Percentiles rank a stretch among this genome's conserved stretches.
These are phyloP conservation scores for Venturia nashicola DNA, from an alignment of 2,329 filamentous ascomycete species.

Conservation along the genomic window DNA sequence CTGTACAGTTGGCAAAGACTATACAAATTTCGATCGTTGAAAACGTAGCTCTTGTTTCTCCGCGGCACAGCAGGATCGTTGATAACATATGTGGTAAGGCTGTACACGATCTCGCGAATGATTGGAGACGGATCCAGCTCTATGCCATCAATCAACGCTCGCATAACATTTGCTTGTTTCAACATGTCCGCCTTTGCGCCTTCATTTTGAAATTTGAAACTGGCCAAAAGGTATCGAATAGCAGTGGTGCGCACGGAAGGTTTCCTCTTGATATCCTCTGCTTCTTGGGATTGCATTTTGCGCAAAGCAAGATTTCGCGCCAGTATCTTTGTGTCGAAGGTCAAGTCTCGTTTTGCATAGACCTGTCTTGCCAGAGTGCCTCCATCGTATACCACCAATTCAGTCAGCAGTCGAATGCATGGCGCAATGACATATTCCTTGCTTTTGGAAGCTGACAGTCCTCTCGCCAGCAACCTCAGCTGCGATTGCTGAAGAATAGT, in stretches of 20 bases:
- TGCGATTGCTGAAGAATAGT: slow-evolving; percentile 72
- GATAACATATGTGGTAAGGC: slow-evolving; percentile 50
- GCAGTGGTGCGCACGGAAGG: slow-evolving; percentile 77
- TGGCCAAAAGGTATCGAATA: slow-evolving; percentile 65
- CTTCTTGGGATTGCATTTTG: slow-evolving; percentile 32
- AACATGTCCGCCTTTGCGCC: slow-evolving; percentile 74
- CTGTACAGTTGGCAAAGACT: slow-evolving; percentile 8
- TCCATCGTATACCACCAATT: slow-evolving; percentile 76
- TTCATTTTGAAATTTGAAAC: slow-evolving; percentile 64
- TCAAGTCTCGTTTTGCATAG: slow-evolving; percentile 65
- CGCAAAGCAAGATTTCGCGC: slow-evolving; percentile 70
- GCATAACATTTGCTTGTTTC: slow-evolving; percentile 57
- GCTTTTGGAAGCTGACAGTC: slow-evolving; percentile 64
- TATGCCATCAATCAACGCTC: slow-evolving; percentile 62
- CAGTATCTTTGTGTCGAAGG: slow-evolving; percentile 57
- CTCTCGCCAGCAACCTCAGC: slow-evolving; percentile 66
- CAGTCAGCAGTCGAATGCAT: slow-evolving; percentile 70
- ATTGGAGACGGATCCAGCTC: slow-evolving; percentile 65
- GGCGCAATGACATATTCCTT: slow-evolving; percentile 87
- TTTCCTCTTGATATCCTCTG: slow-evolving; percentile 48
- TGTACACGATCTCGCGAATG: slow-evolving; percentile 61
- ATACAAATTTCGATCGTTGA: slow-evolving; percentile 63
- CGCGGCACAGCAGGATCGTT: slow-evolving; percentile 39
- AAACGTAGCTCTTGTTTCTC: slow-evolving; percentile 59
- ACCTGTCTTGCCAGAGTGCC: slow-evolving; percentile 66